phyloP scores from a whole-genome alignment of 75 land plant genomes.

The Pinus albicaulis region DNA sequence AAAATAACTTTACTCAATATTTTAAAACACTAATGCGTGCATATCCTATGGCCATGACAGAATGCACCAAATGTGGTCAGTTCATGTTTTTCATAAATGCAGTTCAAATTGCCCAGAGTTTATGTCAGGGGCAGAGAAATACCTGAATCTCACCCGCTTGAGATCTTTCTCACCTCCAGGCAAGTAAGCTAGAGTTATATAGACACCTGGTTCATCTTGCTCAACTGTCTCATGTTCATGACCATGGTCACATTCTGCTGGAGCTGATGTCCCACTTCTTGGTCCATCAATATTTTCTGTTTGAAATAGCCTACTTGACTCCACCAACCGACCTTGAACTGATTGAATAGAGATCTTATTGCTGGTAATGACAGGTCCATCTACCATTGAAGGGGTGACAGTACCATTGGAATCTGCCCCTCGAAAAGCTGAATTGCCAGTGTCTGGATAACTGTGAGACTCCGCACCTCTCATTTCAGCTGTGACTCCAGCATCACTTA shows the following conservation, averaged over 20 bases:
- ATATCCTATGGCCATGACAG: background rate
- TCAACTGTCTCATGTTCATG: conserved; percentile 50
- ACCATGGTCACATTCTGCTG: conserved; percentile 10
- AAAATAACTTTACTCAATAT: background rate
- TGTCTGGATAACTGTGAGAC: conserved; percentile 1
- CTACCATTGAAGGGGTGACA: conserved; percentile 5
- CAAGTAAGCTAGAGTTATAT: conserved; percentile 57
- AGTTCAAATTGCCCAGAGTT: background rate
- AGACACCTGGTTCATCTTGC: conserved; percentile 87
- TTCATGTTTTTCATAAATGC: background rate
- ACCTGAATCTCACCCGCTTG: conserved; percentile 88
- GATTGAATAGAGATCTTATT: conserved; percentile 8
- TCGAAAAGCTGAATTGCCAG: conserved; percentile 1
- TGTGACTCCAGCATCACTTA: conserved; percentile 1
- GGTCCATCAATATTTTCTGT: conserved; percentile 6
- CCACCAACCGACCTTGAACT: background rate
- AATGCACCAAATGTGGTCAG: background rate
- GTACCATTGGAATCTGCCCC: conserved; percentile 30
- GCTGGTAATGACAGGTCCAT: conserved; percentile 12
- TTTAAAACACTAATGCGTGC: background rate
- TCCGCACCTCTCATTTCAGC: conserved; percentile 4
- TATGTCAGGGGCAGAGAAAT: conserved; percentile 5
- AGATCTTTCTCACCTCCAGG: conserved; percentile 75
- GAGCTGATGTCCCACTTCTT: conserved; percentile 25
- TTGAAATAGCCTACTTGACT: conserved; percentile 2